Conservation (phyloP, 192 early-diverging fungal genomes). For the Phlyctochytrium bullatum region DNA sequence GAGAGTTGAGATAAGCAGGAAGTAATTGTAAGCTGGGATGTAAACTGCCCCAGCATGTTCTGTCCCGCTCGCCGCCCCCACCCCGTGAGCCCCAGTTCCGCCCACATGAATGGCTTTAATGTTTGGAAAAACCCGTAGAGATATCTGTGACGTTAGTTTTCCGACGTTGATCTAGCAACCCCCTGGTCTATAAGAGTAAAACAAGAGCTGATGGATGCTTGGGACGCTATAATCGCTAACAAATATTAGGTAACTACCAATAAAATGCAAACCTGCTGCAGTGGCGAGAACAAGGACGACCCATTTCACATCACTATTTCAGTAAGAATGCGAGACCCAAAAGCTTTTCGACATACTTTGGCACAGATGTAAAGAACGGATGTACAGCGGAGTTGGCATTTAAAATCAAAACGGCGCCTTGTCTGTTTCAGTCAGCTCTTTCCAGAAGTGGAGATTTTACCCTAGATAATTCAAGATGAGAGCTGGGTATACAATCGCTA, state of each 20-base stretch:
- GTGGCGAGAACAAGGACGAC: conserved; percentile 50
- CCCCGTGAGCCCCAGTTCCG: too few species aligned
- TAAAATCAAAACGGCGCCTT: conserved; percentile 30
- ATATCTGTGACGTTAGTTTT: conserved; percentile 31
- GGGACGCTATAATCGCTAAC: conserved; percentile 57
- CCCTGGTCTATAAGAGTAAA: conserved; percentile 54
- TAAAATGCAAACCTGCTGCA: conserved; percentile 30
- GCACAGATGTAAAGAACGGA: conserved; percentile 42
- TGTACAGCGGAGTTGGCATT: conserved; percentile 24
- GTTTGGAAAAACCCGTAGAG: conserved; percentile 46
- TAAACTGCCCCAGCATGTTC: conserved; percentile 41
- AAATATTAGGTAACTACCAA: neutral
- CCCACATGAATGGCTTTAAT: conserved; percentile 37
- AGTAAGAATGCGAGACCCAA: conserved; percentile 2
- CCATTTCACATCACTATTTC: conserved; percentile 35
- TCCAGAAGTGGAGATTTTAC: conserved; percentile 16
- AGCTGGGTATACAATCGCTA: conserved; percentile 45
- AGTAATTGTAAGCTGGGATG: conserved; percentile 50
- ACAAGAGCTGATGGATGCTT: conserved; percentile 53
- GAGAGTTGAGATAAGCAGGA: conserved; percentile 39
- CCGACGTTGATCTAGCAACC: conserved; percentile 19
- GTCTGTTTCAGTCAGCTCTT: conserved; percentile 17
- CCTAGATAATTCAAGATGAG: conserved; percentile 49
- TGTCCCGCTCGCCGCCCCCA: too few species aligned
- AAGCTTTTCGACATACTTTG: conserved; percentile 32